Evolutionary conservation across 2,329 filamentous ascomycete genomes (phyloP).

Genomic region (Claviceps digitariae): DNA sequence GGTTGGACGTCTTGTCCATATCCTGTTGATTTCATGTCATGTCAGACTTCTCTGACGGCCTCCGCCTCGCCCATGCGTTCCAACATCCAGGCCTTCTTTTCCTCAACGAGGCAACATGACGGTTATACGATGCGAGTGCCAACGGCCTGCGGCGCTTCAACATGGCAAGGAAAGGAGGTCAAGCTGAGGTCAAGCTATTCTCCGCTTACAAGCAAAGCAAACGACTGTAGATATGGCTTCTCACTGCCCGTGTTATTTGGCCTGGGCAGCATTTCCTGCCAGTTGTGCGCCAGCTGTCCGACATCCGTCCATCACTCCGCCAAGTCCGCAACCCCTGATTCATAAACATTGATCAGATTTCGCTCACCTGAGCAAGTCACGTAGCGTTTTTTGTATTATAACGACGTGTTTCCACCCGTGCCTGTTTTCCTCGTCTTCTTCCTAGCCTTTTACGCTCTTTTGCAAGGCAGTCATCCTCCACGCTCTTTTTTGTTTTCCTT

Average conservation of each 20-base stretch:
- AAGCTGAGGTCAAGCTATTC: no score
- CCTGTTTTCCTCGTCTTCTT: not conserved
- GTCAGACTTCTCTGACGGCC: not conserved
- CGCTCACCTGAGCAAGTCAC: constrained; percentile 1
- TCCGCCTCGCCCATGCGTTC: not conserved
- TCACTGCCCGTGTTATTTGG: not conserved
- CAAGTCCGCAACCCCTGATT: not conserved
- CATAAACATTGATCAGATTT: constrained; percentile 1
- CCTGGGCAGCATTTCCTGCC: not conserved
- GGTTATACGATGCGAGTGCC: not conserved
- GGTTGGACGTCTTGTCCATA: not conserved
- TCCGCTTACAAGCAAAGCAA: not conserved
- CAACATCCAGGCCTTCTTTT: not conserved
- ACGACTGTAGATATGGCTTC: not conserved
- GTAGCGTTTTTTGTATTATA: not conserved
- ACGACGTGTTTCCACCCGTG: not conserved
- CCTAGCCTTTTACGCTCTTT: not conserved
- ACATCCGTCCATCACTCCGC: not conserved
- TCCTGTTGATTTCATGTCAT: not conserved
- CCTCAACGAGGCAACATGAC: not conserved
- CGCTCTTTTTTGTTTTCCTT: constrained; percentile 1
- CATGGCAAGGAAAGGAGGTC: not conserved
- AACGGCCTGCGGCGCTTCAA: not conserved
- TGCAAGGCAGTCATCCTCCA: not conserved
- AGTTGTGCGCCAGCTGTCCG: constrained; percentile 5